A percentile compares a stretch with the other conserved stretches of the same genome.
phyloP scores from a whole-genome alignment of 2,329 filamentous ascomycete genomes.

The Fusarium hainanense region DNA sequence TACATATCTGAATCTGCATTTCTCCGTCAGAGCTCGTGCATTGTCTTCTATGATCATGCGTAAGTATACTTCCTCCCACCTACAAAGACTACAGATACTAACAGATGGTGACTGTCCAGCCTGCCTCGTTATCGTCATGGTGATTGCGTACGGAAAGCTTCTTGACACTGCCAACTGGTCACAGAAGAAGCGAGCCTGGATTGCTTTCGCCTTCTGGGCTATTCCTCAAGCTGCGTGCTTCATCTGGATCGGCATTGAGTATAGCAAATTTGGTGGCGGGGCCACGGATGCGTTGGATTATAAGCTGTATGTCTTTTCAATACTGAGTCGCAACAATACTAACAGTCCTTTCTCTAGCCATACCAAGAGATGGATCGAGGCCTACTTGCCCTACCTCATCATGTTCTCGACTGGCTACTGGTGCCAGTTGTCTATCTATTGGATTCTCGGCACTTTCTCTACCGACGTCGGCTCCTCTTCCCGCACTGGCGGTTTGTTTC shows the following conservation, averaged over 20 bases:
- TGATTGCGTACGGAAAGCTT: background rate
- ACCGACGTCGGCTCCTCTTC: background rate
- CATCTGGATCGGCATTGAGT: constrained; percentile 2
- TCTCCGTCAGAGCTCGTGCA: background rate
- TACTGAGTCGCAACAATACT: background rate
- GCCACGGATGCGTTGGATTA: background rate
- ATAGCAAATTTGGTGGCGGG: background rate
- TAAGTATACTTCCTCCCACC: background rate
- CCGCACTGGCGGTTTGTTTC: background rate
- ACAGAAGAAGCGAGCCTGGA: constrained; percentile 6
- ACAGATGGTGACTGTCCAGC: rapidly evolving
- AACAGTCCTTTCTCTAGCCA: rapidly evolving
- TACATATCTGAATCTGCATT: background rate
- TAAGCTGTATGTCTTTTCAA: background rate
- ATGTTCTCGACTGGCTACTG: background rate
- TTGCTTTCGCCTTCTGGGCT: background rate
- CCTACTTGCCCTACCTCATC: constrained; percentile 1
- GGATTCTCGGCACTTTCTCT: background rate
- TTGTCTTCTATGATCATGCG: background rate
- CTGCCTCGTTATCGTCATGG: background rate
- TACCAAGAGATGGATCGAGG: background rate
- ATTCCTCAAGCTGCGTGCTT: background rate
- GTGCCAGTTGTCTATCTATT: background rate
- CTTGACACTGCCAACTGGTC: background rate
- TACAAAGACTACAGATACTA: background rate